phyloP scores from a whole-genome alignment of 73 alveolate genomes.

The Symbiodinium natans region DNA sequence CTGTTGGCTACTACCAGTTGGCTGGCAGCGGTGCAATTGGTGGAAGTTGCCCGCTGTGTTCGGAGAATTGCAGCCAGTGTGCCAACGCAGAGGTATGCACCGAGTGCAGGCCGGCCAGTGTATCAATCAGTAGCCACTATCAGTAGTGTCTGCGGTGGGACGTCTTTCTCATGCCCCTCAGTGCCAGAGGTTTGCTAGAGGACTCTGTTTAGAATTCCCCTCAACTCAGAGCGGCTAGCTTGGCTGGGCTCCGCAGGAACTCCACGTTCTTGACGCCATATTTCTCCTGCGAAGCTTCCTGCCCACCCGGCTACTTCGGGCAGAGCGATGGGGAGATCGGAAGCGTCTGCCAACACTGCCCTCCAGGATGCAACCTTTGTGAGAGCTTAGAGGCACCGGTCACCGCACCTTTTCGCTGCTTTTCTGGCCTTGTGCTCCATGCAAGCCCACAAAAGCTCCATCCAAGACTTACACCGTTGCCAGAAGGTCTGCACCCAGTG shows the following conservation, averaged over 20 bases:
- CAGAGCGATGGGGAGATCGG: constrained; percentile 14
- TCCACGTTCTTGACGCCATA: constrained; percentile 4
- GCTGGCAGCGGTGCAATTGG: background rate
- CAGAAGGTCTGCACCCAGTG: constrained; percentile 30
- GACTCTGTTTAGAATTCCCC: too few species aligned
- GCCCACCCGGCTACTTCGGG: constrained; percentile 21
- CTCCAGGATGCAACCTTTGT: constrained; percentile 5
- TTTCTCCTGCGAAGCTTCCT: constrained; percentile 6
- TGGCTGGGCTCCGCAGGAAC: background rate
- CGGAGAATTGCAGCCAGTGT: constrained; percentile 35
- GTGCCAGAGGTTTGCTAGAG: too few species aligned
- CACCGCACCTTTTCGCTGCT: background rate
- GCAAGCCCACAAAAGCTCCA: background rate
- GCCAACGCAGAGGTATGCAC: background rate
- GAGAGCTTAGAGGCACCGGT: background rate
- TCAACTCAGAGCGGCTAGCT: too few species aligned
- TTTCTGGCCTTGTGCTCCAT: background rate
- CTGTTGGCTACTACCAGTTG: background rate
- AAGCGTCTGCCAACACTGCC: background rate
- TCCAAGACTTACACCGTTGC: too few species aligned
- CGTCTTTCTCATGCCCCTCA: too few species aligned
- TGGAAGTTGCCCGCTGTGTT: constrained; percentile 6
- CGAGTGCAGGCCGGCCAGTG: constrained; percentile 15
- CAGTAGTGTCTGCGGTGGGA: too few species aligned
- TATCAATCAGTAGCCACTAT: too few species aligned